These are phyloP conservation scores for Mycena rebaudengoi DNA, from an alignment of 768 basidiomycete species.

Conservation along the genomic window DNA sequence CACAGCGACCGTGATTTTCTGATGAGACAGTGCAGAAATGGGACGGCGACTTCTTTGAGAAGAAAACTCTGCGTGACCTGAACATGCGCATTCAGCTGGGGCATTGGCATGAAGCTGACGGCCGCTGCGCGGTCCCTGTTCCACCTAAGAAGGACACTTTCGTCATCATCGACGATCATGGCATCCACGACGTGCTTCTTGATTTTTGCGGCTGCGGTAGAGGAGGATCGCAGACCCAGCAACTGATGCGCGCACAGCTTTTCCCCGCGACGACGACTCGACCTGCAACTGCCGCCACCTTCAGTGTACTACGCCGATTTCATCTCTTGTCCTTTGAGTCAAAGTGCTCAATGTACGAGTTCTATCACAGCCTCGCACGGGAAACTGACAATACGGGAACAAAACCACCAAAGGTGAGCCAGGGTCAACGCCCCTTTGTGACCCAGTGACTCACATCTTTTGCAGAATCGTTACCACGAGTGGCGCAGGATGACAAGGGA, in stretches of 20 bases:
- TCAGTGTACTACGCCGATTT: conserved; percentile 17
- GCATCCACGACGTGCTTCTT: conserved; percentile 11
- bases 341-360: conserved; percentile 21
- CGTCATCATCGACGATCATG: not conserved
- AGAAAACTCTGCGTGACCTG: conserved; percentile 1
- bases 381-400: too few relatives aligned
- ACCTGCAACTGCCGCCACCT: conserved; percentile 20
- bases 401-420: too few relatives aligned
- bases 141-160: too few relatives aligned
- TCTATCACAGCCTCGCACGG: conserved; percentile 13
- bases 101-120: conserved; percentile 1
- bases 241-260: conserved; percentile 9
- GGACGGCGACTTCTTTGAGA: conserved; percentile 11
- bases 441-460: not conserved
- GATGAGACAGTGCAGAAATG: conserved; percentile 10
- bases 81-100: conserved; percentile 28
- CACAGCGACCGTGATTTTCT: not conserved
- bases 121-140: not conserved
- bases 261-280: conserved; percentile 15
- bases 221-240: not conserved
- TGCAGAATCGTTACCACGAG: conserved; percentile 5
- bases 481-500: conserved; percentile 2
- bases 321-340: conserved; percentile 22
- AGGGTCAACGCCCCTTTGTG: too few relatives aligned
- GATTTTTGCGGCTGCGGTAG: conserved; percentile 11